Base-by-base conservation (phyloP, 257 asterid species). In the Datura wrightii region DNA sequence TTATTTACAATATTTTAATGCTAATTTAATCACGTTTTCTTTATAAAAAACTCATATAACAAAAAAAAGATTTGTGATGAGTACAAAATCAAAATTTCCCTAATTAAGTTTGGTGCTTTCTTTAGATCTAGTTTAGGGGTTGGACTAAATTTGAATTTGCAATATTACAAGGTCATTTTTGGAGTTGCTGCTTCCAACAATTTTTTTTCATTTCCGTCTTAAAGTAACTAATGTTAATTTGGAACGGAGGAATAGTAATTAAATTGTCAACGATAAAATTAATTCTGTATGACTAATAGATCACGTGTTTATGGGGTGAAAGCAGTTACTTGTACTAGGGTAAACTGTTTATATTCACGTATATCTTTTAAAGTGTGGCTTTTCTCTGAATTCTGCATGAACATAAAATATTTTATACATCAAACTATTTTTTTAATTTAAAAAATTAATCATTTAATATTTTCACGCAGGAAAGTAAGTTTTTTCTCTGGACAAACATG, bases 401-500 rank as follows among this genome's bases (percentile, higher is more conserved):
- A 62, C 16, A 24, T 1, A 24, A 24, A 24, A 24, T 24, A 24
- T 24, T 24, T 24, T 24, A 24, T 24, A 24, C 1, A 39, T 8
- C 6, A 15, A 39, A 42, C 1, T 70, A 18, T 42, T 24, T 24
- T 24, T 24, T 24, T 24, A 24, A 24, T 24, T 24, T 24, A 24
- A 24, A 24, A 24, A 24, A 24, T 24, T 82, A 60, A 56, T 55
- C 55, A 69, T 56, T 74, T 60, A 44, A 42, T 10, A 46, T 19
- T 48, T 48, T 74, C 80, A 74, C 56, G 80, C 39, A 46, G 19
- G 13, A 6, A 46, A 48, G 41, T 74, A 48, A 74, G 1, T 74
- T 74, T 46, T 65, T 8, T 59, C 31, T 46, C n/a, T 67, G 83
- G 85, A 41, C 82, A 83, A n/a, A 14, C 10, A 60, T 80, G 87